These are phyloP conservation scores for Vicia villosa DNA, from an alignment of 306 rosid genomes.

Conservation along the genomic window DNA sequence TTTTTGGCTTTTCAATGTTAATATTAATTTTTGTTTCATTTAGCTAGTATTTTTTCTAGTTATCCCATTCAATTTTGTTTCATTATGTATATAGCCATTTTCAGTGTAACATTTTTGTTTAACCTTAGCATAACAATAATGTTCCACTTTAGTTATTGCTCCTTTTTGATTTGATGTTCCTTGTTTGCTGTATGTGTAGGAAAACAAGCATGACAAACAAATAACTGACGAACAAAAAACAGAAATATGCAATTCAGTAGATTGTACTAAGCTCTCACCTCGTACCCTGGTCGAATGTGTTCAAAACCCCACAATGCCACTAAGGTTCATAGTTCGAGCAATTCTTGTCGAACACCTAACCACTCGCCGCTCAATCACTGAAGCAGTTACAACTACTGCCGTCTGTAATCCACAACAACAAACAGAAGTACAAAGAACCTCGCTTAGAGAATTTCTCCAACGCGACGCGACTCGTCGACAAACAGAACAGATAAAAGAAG, in stretches of 20 bases:
- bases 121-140: not conserved
- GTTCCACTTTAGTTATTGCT: not conserved
- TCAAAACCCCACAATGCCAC: slow-evolving; percentile 78
- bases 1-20: too few relatives aligned
- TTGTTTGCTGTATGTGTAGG: slow-evolving; percentile 43
- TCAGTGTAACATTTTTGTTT: too few relatives aligned
- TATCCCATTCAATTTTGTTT: too few relatives aligned
- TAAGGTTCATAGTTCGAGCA: slow-evolving; percentile 75
- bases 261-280: slow-evolving; percentile 70
- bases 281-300: slow-evolving; percentile 56
- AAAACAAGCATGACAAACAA: slow-evolving; percentile 46
- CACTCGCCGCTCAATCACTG: slow-evolving; percentile 59
- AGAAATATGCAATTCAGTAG: slow-evolving; percentile 63
- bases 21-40: too few relatives aligned
- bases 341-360: slow-evolving; percentile 81
- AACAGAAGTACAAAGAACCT: slow-evolving; percentile 22
- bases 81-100: too few relatives aligned
- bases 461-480: slow-evolving; percentile 58
- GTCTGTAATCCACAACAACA: not conserved
- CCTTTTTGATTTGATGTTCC: not conserved
- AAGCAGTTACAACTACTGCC: slow-evolving; percentile 22
- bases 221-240: slow-evolving; percentile 63
- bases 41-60: too few relatives aligned
- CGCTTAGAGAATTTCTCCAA: slow-evolving; percentile 60
- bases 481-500: slow-evolving; percentile 54